Conservation (phyloP, 1,139 yeast genomes). For the Magnusiomyces tetraspermus region DNA sequence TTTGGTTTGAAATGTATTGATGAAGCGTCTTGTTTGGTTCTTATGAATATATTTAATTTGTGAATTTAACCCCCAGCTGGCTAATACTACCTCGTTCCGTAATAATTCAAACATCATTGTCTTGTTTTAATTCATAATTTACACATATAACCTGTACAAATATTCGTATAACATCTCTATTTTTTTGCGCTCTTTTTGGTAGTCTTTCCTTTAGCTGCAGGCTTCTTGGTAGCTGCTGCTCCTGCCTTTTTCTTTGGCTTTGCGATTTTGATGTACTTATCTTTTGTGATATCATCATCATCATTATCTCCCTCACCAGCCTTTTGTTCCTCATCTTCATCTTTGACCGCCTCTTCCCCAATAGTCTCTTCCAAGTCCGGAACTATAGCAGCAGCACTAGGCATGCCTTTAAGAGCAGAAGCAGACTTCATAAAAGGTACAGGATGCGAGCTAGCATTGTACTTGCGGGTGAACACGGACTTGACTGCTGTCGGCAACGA, state of each 20-base stretch:
- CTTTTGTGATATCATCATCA: constrained; percentile 40
- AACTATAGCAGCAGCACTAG: constrained; percentile 29
- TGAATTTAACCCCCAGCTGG: too few species aligned
- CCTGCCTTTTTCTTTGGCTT: constrained; percentile 26
- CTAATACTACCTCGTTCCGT: too few species aligned
- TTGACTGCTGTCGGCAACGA: constrained; percentile 67
- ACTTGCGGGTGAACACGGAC: constrained; percentile 74
- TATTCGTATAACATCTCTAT: too few species aligned
- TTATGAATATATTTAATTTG: too few species aligned
- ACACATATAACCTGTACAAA: too few species aligned
- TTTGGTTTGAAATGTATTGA: too few species aligned
- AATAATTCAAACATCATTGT: too few species aligned
- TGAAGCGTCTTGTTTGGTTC: too few species aligned
- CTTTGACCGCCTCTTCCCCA: constrained; percentile 47
- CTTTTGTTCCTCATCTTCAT: constrained; percentile 37
- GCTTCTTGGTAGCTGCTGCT: constrained; percentile 16
- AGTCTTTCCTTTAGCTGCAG: constrained; percentile 9
- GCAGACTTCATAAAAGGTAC: constrained; percentile 73
- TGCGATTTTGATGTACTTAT: constrained; percentile 45
- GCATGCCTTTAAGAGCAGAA: constrained; percentile 35
- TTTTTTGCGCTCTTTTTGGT: constrained; percentile 4
- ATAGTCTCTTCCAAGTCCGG: constrained; percentile 53
- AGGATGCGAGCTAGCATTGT: constrained; percentile 71
- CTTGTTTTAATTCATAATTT: neutral
- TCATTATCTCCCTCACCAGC: constrained; percentile 21